Conservation (phyloP, 257 asterid species). For the Schizonepeta tenuifolia region DNA sequence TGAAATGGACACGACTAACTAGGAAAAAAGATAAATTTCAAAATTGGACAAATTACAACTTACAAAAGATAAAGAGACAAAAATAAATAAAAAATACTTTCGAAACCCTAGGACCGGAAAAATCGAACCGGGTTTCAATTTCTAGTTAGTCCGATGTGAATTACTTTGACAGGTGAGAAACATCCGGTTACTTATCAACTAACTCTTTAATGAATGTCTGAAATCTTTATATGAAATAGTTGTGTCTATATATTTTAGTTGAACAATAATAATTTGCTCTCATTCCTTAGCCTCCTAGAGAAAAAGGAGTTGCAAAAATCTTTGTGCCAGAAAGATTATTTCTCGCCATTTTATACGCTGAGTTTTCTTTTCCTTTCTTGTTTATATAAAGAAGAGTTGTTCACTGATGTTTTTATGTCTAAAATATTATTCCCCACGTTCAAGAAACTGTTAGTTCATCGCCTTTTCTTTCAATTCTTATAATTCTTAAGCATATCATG, state of each 20-base stretch:
- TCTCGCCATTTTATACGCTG: conserved; percentile 2
- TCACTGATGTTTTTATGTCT: not conserved
- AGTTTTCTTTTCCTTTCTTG: not conserved
- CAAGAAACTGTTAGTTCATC: not conserved
- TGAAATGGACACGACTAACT: too few relatives aligned
- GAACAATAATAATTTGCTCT: conserved; percentile 27
- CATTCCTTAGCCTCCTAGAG: not conserved
- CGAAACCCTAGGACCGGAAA: too few relatives aligned
- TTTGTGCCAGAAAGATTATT: conserved; percentile 32
- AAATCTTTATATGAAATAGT: conserved; percentile 36
- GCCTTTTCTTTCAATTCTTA: not conserved
- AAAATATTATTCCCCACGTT: not conserved
- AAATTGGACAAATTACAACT: too few relatives aligned
- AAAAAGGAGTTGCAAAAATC: conserved; percentile 23
- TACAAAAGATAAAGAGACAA: too few relatives aligned
- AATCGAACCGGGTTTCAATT: too few relatives aligned
- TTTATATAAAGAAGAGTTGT: conserved; percentile 36
- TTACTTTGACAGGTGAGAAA: not conserved
- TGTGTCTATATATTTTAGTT: conserved; percentile 20
- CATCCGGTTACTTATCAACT: not conserved
- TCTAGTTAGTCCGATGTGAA: too few relatives aligned
- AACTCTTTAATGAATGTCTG: conserved; percentile 23
- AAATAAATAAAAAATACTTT: too few relatives aligned
- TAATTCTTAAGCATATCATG: conserved; percentile 27
- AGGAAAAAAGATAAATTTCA: too few relatives aligned